Evolutionary conservation across 306 rosid genomes (phyloP).

Genomic region (Citrullus amarus): DNA sequence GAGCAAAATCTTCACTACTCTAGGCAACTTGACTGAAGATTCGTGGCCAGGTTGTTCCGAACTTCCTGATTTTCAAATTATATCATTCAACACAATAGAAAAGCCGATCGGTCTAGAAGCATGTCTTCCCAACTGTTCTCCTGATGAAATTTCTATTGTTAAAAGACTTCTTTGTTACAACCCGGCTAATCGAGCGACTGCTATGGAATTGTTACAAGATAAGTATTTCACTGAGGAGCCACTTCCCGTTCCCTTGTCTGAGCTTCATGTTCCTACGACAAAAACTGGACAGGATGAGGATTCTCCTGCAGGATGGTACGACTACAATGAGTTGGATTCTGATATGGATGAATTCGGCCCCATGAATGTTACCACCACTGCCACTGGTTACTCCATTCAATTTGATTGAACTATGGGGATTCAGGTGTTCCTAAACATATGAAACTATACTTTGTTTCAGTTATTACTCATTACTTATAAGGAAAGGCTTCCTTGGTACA

Average conservation of each 20-base stretch:
- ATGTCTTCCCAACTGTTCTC: conserved; percentile 30
- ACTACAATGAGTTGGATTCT: conserved; percentile 50
- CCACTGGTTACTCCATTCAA: conserved; percentile 53
- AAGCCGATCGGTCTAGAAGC: conserved; percentile 52
- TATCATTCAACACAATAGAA: conserved; percentile 50
- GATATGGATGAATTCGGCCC: conserved; percentile 64
- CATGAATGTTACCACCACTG: conserved; percentile 31
- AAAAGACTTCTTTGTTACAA: conserved; percentile 53
- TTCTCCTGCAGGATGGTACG: conserved; percentile 36
- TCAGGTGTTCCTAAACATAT: conserved; percentile 13
- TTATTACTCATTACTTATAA: not conserved
- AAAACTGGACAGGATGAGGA: conserved; percentile 28
- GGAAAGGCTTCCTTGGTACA: not conserved
- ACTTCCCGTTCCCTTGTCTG: conserved; percentile 47
- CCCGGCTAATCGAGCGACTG: conserved; percentile 60
- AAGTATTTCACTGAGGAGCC: conserved; percentile 61
- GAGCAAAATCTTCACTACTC: conserved; percentile 47
- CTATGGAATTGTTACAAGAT: conserved; percentile 57
- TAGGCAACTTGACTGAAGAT: conserved; percentile 69
- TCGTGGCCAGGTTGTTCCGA: conserved; percentile 53
- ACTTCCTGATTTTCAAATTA: conserved; percentile 57
- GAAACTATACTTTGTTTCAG: conserved; percentile 1
- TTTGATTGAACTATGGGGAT: conserved; percentile 40
- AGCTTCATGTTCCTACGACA: conserved; percentile 41
- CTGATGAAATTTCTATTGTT: conserved; percentile 38